These are phyloP conservation scores for Atalantia buxifolia DNA, from an alignment of 345 rosid species.

Conservation along the genomic window DNA sequence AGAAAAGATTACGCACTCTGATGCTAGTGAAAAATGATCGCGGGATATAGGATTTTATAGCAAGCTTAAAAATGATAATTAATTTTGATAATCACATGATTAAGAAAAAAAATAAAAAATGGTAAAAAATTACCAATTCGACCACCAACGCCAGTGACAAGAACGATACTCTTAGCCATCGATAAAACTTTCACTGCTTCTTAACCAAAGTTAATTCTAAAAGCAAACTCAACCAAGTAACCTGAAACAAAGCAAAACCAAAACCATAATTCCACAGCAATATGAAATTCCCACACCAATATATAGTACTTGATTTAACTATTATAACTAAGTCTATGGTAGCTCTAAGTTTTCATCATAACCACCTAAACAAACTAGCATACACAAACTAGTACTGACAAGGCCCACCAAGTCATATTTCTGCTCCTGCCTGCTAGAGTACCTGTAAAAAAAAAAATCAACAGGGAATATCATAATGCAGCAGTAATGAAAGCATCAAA, in stretches of 20 bases:
- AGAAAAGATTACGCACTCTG: too few relatives aligned
- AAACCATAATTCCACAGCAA: neutral
- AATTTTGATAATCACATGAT: too few relatives aligned
- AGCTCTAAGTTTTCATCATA: neutral
- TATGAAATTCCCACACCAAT: neutral
- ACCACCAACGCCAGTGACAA: too few relatives aligned
- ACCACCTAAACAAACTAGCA: slow-evolving; percentile 13
- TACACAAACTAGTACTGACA: slow-evolving; percentile 16
- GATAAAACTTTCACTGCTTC: too few relatives aligned
- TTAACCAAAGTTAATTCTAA: neutral
- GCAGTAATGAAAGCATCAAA: neutral
- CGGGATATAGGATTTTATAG: too few relatives aligned
- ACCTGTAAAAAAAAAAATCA: slow-evolving; percentile 17
- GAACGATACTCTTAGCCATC: too few relatives aligned
- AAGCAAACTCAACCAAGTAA: neutral
- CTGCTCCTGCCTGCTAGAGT: slow-evolving; percentile 14
- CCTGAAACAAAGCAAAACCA: neutral
- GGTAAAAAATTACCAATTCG: too few relatives aligned
- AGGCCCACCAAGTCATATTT: slow-evolving; percentile 22
- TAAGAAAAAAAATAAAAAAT: too few relatives aligned
- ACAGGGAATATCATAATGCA: neutral
- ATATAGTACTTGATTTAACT: neutral
- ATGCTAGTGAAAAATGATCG: too few relatives aligned
- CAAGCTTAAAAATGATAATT: too few relatives aligned
- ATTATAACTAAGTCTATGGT: neutral